These are phyloP conservation scores for Calamus simplicifolius DNA, from an alignment of 176 grass and related monocot genomes.

Conservation along the genomic window DNA sequence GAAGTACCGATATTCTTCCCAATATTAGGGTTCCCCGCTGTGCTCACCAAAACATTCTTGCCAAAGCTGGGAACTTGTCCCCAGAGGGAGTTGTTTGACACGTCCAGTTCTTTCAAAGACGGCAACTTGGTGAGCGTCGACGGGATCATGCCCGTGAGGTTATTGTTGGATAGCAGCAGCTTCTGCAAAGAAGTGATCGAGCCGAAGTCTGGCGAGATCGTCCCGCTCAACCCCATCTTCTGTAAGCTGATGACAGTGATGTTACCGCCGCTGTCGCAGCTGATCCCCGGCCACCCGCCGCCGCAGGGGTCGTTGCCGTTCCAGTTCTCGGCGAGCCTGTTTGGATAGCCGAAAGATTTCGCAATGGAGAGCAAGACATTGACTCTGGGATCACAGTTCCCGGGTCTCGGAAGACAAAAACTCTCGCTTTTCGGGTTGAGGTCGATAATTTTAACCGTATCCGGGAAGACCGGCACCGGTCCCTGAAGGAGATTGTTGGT, in stretches of 20 bases:
- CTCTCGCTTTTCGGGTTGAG: slow-evolving; percentile 5
- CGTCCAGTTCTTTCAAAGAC: slow-evolving; percentile 35
- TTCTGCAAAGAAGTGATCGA: slow-evolving; percentile 34
- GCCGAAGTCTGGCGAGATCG: slow-evolving; percentile 53
- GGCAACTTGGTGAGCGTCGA: slow-evolving; percentile 40
- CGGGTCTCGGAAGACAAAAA: slow-evolving; percentile 42
- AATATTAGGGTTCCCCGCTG: slow-evolving; percentile 46
- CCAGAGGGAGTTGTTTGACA: slow-evolving; percentile 65
- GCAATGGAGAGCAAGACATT: slow-evolving; percentile 59
- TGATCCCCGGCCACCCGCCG: slow-evolving; percentile 22
- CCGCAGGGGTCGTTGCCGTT: slow-evolving; percentile 56
- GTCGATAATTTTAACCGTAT: slow-evolving; percentile 2
- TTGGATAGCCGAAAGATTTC: slow-evolving; percentile 56
- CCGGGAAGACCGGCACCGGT: slow-evolving; percentile 24
- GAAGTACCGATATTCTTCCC: slow-evolving; percentile 32
- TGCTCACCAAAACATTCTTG: slow-evolving; percentile 31
- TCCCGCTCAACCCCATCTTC: slow-evolving; percentile 34
- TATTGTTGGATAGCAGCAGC: slow-evolving; percentile 54
- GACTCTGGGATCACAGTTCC: slow-evolving; percentile 53
- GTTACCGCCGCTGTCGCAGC: slow-evolving; percentile 24
- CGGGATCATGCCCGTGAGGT: slow-evolving; percentile 59
- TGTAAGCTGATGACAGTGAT: slow-evolving; percentile 37
- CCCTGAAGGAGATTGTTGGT: slow-evolving; percentile 74
- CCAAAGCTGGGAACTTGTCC: slow-evolving; percentile 54
- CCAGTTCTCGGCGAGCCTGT: slow-evolving; percentile 33